Evolutionary conservation across 1,139 yeast genomes (phyloP).

Genomic region (Yamadazyma songkhlaensis): DNA sequence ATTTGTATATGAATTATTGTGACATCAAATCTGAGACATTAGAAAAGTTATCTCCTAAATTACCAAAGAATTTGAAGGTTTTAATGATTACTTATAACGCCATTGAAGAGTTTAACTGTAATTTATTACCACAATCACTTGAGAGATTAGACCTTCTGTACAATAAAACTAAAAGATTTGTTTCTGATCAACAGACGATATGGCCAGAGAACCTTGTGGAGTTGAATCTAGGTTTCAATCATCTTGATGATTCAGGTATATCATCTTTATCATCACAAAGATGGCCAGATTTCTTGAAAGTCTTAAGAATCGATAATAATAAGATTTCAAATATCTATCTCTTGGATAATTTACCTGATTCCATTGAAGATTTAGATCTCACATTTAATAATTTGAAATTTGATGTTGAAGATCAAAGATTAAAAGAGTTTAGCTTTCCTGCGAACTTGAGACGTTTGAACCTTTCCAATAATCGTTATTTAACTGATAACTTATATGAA

Average conservation of each 20-base stretch:
- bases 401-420: neutral
- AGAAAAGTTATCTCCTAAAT: conserved; percentile 8
- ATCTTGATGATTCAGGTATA: conserved; percentile 19
- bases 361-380: conserved; percentile 21
- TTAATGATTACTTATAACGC: conserved; percentile 36
- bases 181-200: conserved; percentile 5
- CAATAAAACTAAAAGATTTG: neutral
- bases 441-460: conserved; percentile 19
- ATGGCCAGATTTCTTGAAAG: conserved; percentile 26
- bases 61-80: conserved; percentile 24
- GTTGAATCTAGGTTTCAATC: conserved; percentile 24
- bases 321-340: conserved; percentile 11
- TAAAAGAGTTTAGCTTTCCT: conserved; percentile 21
- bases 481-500: neutral
- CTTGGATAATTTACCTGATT: conserved; percentile 21
- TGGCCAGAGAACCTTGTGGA: conserved; percentile 30
- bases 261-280: conserved; percentile 13
- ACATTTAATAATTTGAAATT: conserved; percentile 8
- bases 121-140: conserved; percentile 3
- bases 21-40: conserved; percentile 17
- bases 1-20: conserved; percentile 32
- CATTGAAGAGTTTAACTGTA: conserved; percentile 6
- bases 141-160: conserved; percentile 5
- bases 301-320: conserved; percentile 26
- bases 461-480: conserved; percentile 9